phyloP scores from a whole-genome alignment of 495 filamentous ascomycete genomes.

The Thermochaetoides thermophila region DNA sequence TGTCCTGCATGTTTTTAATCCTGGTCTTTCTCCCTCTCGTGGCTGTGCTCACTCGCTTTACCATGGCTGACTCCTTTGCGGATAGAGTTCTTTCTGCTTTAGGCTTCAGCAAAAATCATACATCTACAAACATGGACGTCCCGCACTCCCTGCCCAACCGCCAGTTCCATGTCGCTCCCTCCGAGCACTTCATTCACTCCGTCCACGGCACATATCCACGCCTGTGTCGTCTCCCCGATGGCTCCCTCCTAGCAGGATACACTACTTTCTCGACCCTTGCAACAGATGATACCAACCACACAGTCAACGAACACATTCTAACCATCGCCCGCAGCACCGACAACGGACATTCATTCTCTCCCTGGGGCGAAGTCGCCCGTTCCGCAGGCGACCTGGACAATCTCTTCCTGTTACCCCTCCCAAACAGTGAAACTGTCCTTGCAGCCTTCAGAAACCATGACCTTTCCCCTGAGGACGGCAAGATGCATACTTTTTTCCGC shows the following conservation, averaged over 20 bases:
- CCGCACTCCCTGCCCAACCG: not conserved
- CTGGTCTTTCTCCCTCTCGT: no score
- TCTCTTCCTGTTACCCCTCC: slow-evolving; percentile 40
- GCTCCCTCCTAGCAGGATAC: slow-evolving; percentile 30
- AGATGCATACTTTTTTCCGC: slow-evolving; percentile 37
- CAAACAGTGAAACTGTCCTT: slow-evolving; percentile 29
- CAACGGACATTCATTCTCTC: slow-evolving; percentile 25
- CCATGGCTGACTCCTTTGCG: no score
- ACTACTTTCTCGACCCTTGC: slow-evolving; percentile 24
- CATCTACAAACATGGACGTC: not conserved
- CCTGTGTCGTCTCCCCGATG: slow-evolving; percentile 30
- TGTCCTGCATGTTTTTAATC: no score
- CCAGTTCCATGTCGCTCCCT: not conserved
- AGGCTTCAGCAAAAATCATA: no score
- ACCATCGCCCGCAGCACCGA: slow-evolving; percentile 27
- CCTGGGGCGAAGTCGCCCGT: slow-evolving; percentile 19
- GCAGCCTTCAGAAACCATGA: slow-evolving; percentile 53
- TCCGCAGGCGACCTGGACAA: slow-evolving; percentile 43
- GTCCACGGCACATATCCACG: slow-evolving; percentile 36
- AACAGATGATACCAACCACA: no score
- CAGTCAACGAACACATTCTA: slow-evolving; percentile 22
- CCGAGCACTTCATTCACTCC: slow-evolving; percentile 8
- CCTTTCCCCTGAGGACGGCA: slow-evolving; percentile 14
- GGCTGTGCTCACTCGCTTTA: no score
- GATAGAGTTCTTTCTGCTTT: no score